Percentiles rank a stretch among this genome's conserved stretches.
phyloP scores from a whole-genome alignment of 805 yeast species.

The Myxozyma sirexii region DNA sequence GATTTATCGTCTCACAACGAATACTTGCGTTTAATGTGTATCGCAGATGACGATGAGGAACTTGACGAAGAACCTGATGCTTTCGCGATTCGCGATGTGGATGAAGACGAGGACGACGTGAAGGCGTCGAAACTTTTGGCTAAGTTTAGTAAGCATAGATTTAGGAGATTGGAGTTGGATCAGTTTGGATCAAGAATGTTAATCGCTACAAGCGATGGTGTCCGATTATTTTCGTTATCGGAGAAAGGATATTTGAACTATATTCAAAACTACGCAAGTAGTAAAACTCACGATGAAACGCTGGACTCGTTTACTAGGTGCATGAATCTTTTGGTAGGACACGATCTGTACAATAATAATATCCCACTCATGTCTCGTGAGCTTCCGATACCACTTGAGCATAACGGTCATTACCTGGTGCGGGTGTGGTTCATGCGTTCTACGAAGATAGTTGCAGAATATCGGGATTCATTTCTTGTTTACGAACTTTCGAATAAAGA shows the following conservation, averaged over 20 bases:
- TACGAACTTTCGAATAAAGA: conserved; percentile 4
- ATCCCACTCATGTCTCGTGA: conserved; percentile 13
- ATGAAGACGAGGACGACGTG: conserved; percentile 20
- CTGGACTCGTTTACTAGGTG: not conserved
- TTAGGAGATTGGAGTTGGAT: not conserved
- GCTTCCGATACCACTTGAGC: conserved; percentile 9
- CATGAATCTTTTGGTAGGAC: conserved; percentile 9
- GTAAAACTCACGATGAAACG: not conserved
- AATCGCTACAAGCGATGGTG: not conserved
- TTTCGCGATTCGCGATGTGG: not conserved
- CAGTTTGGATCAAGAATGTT: conserved; percentile 18
- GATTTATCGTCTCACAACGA: no score
- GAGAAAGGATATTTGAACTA: not conserved
- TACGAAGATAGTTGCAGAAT: conserved; percentile 18
- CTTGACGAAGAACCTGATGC: not conserved
- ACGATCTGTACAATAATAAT: conserved; percentile 11
- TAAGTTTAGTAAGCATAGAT: not conserved
- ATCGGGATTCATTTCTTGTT: conserved; percentile 4
- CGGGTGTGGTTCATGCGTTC: conserved; percentile 13
- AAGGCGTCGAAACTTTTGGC: conserved; percentile 18
- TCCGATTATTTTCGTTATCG: conserved; percentile 20
- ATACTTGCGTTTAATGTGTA: no score
- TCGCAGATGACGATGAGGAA: not conserved
- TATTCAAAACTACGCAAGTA: not conserved
- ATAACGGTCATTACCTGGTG: no score